A percentile compares a stretch with the other conserved stretches of the same genome.
Evolutionary conservation across 441 rosid species (phyloP).

Genomic region (Gossypium aridum): DNA sequence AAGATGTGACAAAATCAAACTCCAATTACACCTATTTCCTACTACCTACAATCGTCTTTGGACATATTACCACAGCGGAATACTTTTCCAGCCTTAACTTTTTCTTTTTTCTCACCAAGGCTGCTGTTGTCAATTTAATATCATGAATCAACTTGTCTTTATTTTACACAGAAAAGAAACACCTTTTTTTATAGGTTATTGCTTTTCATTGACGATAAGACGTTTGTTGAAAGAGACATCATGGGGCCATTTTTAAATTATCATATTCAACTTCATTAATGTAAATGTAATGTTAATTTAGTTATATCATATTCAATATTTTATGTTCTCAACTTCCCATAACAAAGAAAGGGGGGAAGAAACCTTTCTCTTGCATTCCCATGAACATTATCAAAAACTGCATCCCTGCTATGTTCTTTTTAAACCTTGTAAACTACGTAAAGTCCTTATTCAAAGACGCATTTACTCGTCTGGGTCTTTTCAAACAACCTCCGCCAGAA

Average conservation of each 20-base stretch:
- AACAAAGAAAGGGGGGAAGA: too few species aligned
- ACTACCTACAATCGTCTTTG: background rate
- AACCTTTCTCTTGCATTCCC: background rate
- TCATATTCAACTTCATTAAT: background rate
- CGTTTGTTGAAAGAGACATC: background rate
- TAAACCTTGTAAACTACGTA: background rate
- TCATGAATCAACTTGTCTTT: background rate
- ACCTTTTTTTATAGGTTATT: background rate
- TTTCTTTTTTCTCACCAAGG: background rate
- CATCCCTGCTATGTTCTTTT: constrained; percentile 5
- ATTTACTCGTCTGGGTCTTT: constrained; percentile 19
- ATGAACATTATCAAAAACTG: constrained; percentile 12
- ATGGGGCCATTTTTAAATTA: background rate
- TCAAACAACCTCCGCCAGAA: background rate
- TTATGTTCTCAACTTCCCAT: too few species aligned
- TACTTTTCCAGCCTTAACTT: too few species aligned
- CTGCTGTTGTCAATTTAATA: background rate
- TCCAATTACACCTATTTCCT: too few species aligned
- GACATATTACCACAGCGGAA: background rate
- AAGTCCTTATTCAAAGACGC: background rate
- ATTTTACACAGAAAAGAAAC: background rate
- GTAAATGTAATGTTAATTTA: background rate
- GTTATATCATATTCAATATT: too few species aligned
- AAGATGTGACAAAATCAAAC: too few species aligned
- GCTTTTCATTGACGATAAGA: background rate